Conservation (phyloP, 2,329 filamentous ascomycete genomes). For the Rachicladosporium sp. region DNA sequence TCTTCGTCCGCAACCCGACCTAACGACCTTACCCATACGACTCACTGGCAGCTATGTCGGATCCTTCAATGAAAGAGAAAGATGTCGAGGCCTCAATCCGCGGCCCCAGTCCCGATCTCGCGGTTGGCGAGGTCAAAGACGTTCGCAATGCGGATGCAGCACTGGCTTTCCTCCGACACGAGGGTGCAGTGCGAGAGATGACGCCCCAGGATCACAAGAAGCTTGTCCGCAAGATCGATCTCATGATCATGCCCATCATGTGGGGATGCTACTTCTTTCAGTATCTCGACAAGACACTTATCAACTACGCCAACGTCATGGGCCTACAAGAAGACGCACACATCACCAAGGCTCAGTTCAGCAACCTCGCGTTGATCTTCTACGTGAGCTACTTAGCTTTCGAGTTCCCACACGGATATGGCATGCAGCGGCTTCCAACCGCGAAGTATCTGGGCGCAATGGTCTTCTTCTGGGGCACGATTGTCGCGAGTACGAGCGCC, state of each 20-base stretch:
- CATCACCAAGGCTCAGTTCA: slow-evolving; percentile 48
- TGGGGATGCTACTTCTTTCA: slow-evolving; percentile 48
- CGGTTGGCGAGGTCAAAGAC: slow-evolving; percentile 17
- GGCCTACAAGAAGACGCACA: slow-evolving; percentile 44
- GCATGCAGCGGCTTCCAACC: slow-evolving; percentile 48
- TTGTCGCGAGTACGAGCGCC: slow-evolving; percentile 47
- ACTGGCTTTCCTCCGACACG: slow-evolving; percentile 19
- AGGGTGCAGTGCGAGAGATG: slow-evolving; percentile 16
- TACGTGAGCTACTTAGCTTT: slow-evolving; percentile 50
- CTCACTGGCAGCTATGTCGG: no score
- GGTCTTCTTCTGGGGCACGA: slow-evolving; percentile 51
- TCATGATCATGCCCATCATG: slow-evolving; percentile 49
- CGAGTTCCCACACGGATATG: slow-evolving; percentile 44
- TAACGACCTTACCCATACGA: no score
- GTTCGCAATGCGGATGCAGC: slow-evolving; percentile 20
- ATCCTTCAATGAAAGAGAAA: slow-evolving; percentile 10
- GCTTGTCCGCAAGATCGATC: slow-evolving; percentile 43
- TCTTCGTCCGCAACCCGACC: no score
- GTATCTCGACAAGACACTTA: slow-evolving; percentile 29
- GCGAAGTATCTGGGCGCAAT: slow-evolving; percentile 44
- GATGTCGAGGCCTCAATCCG: slow-evolving; percentile 9
- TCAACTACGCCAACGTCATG: slow-evolving; percentile 56
- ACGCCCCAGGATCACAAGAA: slow-evolving; percentile 15
- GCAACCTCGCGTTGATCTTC: slow-evolving; percentile 49
- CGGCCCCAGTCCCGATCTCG: slow-evolving; percentile 5